These are phyloP conservation scores for Didymella arachidicola DNA, from an alignment of 2,329 filamentous ascomycete genomes.

Conservation along the genomic window DNA sequence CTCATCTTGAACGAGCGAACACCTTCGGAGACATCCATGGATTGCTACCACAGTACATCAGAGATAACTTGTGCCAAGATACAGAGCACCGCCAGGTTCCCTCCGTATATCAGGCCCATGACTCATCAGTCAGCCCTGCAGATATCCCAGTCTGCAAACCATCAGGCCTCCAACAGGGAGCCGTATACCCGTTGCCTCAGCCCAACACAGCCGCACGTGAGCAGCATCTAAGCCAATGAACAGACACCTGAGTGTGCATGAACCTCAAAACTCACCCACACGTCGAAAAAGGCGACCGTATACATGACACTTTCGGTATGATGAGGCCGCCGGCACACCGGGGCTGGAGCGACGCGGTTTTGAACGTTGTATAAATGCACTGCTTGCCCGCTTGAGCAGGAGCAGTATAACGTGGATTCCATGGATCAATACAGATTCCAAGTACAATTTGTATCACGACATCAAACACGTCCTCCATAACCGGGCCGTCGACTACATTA, in stretches of 20 bases:
- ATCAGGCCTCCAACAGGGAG: constrained; percentile 8
- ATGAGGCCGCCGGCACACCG: constrained; percentile 1
- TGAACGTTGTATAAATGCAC: constrained; percentile 4
- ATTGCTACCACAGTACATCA: not conserved
- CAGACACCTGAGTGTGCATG: not conserved
- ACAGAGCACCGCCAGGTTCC: not conserved
- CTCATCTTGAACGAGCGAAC: not conserved
- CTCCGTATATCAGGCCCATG: not conserved
- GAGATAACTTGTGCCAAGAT: not conserved
- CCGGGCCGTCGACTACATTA: not conserved
- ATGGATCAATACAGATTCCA: constrained; percentile 7
- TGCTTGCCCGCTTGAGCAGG: not conserved
- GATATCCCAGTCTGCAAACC: not conserved
- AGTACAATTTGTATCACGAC: not conserved
- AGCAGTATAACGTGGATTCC: not conserved
- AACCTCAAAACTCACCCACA: not conserved
- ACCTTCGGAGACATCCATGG: not conserved
- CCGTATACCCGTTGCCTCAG: constrained; percentile 15
- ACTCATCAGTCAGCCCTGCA: constrained; percentile 14
- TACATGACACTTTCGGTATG: not conserved
- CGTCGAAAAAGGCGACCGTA: not conserved
- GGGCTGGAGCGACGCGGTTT: not conserved
- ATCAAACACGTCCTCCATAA: constrained; percentile 16
- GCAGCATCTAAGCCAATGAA: constrained; percentile 3
- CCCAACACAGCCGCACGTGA: constrained; percentile 8